phyloP scores from a whole-genome alignment of 129 eudicot genomes.

The Tagetes erecta region DNA sequence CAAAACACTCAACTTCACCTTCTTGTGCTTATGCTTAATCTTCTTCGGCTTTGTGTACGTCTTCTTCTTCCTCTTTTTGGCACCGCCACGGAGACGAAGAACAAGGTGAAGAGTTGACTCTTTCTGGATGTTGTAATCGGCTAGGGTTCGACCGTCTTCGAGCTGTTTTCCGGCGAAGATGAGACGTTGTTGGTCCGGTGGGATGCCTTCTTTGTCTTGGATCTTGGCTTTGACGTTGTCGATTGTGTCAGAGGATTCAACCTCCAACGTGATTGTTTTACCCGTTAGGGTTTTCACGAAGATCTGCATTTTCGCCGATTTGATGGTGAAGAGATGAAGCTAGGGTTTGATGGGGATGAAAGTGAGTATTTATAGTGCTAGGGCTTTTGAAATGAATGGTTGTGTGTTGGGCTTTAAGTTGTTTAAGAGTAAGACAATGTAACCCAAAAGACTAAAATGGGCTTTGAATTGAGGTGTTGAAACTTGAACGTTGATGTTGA shows the following conservation, averaged over 20 bases:
- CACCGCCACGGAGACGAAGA: constrained; percentile 56
- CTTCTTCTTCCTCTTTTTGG: constrained; percentile 61
- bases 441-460: no score
- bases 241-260: constrained; percentile 63
- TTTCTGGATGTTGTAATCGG: constrained; percentile 65
- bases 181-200: constrained; percentile 73
- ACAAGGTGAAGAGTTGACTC: constrained; percentile 58
- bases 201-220: constrained; percentile 81
- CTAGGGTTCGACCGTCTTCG: constrained; percentile 43
- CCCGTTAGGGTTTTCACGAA: constrained; percentile 80
- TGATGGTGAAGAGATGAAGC: not conserved
- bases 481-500: no score
- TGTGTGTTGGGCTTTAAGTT: no score
- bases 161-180: constrained; percentile 47
- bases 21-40: constrained; percentile 54
- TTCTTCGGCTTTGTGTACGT: constrained; percentile 61
- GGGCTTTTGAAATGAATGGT: not conserved
- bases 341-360: not conserved
- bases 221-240: constrained; percentile 68
- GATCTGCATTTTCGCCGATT: constrained; percentile 55
- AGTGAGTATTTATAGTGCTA: constrained; percentile 26
- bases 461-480: no score
- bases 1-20: constrained; percentile 44
- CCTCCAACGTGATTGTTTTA: constrained; percentile 53
- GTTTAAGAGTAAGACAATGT: no score